These are phyloP conservation scores for Dioscorea cayenensis DNA, from an alignment of 116 monocot genomes.

Conservation along the genomic window DNA sequence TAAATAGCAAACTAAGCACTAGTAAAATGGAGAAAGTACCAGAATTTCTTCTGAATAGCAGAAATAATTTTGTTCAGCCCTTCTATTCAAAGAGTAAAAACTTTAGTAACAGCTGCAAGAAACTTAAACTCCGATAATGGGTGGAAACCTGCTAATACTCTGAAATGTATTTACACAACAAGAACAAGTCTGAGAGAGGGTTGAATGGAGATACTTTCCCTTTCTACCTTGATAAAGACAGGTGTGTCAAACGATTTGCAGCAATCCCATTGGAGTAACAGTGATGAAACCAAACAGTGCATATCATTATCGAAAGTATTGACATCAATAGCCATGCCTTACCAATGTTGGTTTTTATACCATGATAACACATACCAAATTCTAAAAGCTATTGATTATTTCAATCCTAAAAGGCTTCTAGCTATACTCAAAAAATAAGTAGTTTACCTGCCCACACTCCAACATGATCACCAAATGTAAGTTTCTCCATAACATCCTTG, in stretches of 20 bases:
- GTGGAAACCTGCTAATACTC: slow-evolving; percentile 23
- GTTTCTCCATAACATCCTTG: too few species aligned
- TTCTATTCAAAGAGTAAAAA: slow-evolving; percentile 32
- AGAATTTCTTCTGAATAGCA: slow-evolving; percentile 36
- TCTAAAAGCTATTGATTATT: not conserved
- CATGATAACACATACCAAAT: not conserved
- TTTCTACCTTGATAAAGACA: slow-evolving; percentile 2
- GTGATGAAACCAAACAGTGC: not conserved
- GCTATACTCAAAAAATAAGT: not conserved
- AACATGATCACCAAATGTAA: not conserved
- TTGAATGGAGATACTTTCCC: not conserved
- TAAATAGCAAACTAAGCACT: slow-evolving; percentile 22
- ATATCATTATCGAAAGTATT: not conserved
- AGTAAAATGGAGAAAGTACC: slow-evolving; percentile 38
- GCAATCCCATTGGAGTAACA: slow-evolving; percentile 2
- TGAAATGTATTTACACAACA: slow-evolving; percentile 16
- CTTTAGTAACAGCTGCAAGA: slow-evolving; percentile 28
- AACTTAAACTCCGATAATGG: slow-evolving; percentile 11
- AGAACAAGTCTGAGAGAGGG: slow-evolving; percentile 14
- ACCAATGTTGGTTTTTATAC: not conserved
- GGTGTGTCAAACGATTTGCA: not conserved
- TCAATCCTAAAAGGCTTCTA: not conserved
- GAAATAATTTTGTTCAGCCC: slow-evolving; percentile 27
- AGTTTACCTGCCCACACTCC: not conserved
- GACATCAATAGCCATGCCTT: not conserved